phyloP scores from a whole-genome alignment of 2,329 filamentous ascomycete genomes.

The Xylariales sp. region DNA sequence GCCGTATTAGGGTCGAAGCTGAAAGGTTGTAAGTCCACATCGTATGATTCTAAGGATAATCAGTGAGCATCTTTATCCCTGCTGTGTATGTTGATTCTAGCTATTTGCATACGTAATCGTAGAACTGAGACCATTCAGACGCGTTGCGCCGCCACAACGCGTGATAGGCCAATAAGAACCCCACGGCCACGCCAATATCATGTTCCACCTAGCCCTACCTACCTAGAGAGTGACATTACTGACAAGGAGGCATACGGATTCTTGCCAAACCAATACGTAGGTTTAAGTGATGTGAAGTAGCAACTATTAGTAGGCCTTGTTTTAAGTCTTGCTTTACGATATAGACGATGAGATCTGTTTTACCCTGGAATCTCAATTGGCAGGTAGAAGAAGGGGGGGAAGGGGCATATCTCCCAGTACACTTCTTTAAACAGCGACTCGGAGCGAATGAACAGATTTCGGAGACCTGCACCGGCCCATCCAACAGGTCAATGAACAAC shows the following conservation, averaged over 20 bases:
- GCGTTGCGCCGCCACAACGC: too few relatives aligned
- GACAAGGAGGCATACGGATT: too few relatives aligned
- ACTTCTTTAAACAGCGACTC: conserved; percentile 5
- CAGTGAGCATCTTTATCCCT: not conserved
- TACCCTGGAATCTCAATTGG: not conserved
- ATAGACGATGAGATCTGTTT: not conserved
- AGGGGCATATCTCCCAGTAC: not conserved
- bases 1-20: not conserved
- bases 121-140: not conserved
- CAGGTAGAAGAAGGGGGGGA: too few relatives aligned
- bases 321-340: not conserved
- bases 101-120: too few relatives aligned
- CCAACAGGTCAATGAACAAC: conserved; percentile 9
- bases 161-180: too few relatives aligned
- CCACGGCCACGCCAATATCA: too few relatives aligned
- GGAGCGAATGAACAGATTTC: conserved; percentile 3
- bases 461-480: conserved; percentile 3
- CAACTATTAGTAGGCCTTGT: not conserved
- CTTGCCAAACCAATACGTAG: too few relatives aligned
- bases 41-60: not conserved
- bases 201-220: too few relatives aligned
- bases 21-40: conserved; percentile 1
- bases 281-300: not conserved
- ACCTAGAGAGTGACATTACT: too few relatives aligned
- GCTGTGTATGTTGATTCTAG: not conserved